phyloP scores from a whole-genome alignment of 2,329 filamentous ascomycete species.

The Trichoderma arundinaceum region DNA sequence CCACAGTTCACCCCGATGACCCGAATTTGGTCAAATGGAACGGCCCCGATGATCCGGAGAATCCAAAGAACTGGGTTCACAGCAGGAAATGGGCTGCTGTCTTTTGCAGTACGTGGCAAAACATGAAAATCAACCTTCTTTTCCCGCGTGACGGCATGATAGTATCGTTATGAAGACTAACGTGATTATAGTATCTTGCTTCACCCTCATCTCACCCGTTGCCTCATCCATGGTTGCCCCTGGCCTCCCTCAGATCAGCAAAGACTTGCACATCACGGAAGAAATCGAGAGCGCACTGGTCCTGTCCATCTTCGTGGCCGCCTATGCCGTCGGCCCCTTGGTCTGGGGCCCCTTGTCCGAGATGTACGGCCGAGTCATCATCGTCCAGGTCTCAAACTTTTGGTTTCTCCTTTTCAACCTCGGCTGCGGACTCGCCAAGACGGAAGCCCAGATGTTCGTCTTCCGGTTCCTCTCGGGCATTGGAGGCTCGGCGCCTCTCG shows the following conservation, averaged over 20 bases:
- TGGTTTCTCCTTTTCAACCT: conserved; percentile 65
- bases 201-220: conserved; percentile 66
- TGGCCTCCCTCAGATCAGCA: conserved; percentile 56
- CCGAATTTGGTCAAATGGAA: conserved; percentile 56
- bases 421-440: conserved; percentile 64
- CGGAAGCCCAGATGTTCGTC: conserved; percentile 65
- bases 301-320: conserved; percentile 52
- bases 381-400: conserved; percentile 59
- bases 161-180: not conserved
- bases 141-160: too few relatives aligned
- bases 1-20: conserved; percentile 36
- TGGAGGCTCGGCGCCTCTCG: conserved; percentile 66
- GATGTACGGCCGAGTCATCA: conserved; percentile 59
- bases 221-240: conserved; percentile 64
- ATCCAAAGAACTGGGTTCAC: conserved; percentile 62
- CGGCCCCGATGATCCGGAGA: conserved; percentile 57
- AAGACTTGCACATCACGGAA: conserved; percentile 58
- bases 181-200: conserved; percentile 52
- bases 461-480: conserved; percentile 66
- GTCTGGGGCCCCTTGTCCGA: conserved; percentile 67
- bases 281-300: conserved; percentile 51
- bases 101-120: conserved; percentile 42
- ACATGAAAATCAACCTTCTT: too few relatives aligned
- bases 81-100: conserved; percentile 63
- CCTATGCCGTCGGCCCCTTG: conserved; percentile 62